Evolutionary conservation across 495 filamentous ascomycete genomes (phyloP).

Genomic region (Astrocystis sublimbata): DNA sequence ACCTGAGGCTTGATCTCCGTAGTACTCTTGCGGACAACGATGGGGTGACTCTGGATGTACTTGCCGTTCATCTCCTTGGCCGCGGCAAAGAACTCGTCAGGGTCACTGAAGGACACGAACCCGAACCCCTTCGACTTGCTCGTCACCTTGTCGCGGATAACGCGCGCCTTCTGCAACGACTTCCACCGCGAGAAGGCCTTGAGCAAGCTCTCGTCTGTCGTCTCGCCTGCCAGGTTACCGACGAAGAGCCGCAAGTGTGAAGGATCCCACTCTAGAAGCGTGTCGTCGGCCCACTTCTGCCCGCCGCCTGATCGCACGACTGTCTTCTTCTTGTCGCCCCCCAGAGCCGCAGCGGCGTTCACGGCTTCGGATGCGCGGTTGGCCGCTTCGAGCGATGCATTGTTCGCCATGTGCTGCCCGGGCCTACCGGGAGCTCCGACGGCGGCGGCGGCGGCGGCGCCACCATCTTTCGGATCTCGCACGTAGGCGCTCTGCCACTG

Average conservation of each 20-base stretch:
- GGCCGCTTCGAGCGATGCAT: constrained; percentile 22
- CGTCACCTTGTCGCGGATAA: constrained; percentile 93
- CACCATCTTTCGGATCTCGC: constrained; percentile 47
- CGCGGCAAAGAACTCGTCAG: constrained; percentile 92
- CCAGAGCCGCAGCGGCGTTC: constrained; percentile 34
- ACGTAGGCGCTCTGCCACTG: constrained; percentile 96
- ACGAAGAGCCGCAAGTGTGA: constrained; percentile 93
- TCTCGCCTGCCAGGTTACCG: constrained; percentile 96
- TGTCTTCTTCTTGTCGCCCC: constrained; percentile 60
- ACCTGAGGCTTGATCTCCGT: constrained; percentile 77
- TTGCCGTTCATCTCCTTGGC: constrained; percentile 98
- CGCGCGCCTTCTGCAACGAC: constrained; percentile 86
- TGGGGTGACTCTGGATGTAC: constrained; percentile 96
- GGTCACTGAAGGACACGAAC: constrained; percentile 92
- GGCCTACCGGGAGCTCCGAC: constrained; percentile 26
- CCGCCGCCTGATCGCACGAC: constrained; percentile 87
- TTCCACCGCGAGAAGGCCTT: constrained; percentile 91
- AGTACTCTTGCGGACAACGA: constrained; percentile 79
- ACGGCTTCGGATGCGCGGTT: constrained; percentile 22
- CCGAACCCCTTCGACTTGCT: constrained; percentile 95
- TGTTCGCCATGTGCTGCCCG: constrained; percentile 19
- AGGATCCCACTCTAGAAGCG: constrained; percentile 93
- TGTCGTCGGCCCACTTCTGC: constrained; percentile 81
- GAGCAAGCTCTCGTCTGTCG: constrained; percentile 90
- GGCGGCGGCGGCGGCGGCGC: constrained; percentile 26